Evolutionary conservation across 1,139 yeast species (phyloP).

Genomic region (Candida tropicalis): DNA sequence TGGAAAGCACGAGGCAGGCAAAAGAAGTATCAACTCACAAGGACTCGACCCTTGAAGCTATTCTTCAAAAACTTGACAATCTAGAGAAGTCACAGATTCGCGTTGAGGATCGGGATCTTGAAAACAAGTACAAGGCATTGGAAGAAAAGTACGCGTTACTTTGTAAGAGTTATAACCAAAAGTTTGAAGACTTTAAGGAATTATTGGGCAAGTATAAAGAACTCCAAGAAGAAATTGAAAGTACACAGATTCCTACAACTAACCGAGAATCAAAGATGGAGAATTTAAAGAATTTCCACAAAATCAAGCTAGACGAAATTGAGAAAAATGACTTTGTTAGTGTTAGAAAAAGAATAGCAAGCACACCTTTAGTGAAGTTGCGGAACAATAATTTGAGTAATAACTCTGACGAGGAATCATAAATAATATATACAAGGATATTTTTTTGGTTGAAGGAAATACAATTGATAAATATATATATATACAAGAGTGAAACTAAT

Average conservation of each 20-base stretch:
- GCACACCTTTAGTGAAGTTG: constrained; percentile 26
- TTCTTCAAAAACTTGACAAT: background rate
- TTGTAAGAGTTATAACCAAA: constrained; percentile 26
- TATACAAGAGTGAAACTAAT: constrained; percentile 1
- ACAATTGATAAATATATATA: too few species aligned
- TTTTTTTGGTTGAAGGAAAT: too few species aligned
- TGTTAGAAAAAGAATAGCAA: constrained; percentile 30
- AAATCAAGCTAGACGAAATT: constrained; percentile 26
- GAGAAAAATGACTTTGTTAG: constrained; percentile 13
- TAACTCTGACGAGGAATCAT: constrained; percentile 28
- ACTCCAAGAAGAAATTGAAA: constrained; percentile 19
- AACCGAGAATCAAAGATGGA: constrained; percentile 17
- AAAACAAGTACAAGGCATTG: constrained; percentile 14
- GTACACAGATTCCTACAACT: constrained; percentile 6
- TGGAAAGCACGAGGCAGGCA: constrained; percentile 12
- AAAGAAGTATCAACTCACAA: constrained; percentile 4
- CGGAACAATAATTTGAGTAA: constrained; percentile 15
- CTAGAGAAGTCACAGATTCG: background rate
- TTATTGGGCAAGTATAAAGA: constrained; percentile 29
- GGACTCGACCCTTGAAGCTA: background rate
- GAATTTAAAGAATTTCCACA: constrained; percentile 36
- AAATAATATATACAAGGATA: constrained; percentile 2
- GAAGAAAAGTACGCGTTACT: constrained; percentile 26
- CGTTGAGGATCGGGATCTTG: constrained; percentile 6
- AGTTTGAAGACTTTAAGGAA: constrained; percentile 25